Percentiles rank a stretch among this genome's conserved stretches.
Conservation (phyloP, 805 yeast genomes). For the Metschnikowia matae region DNA sequence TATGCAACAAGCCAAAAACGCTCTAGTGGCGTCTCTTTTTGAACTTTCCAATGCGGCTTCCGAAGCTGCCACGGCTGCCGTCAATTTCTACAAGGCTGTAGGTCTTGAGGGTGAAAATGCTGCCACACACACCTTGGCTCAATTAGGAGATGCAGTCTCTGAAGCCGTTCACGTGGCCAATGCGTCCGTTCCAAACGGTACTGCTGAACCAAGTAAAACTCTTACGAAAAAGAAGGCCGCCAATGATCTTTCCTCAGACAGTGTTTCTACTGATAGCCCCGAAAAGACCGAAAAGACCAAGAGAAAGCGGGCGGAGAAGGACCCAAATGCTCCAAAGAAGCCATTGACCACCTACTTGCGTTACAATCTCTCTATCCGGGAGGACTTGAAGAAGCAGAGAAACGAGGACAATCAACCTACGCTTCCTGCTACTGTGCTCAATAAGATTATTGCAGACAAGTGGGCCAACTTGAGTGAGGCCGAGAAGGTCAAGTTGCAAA, state of each 20-base stretch:
- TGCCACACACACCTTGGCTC: conserved; percentile 34
- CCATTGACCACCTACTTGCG: conserved; percentile 84
- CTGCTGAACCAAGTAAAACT: conserved; percentile 10
- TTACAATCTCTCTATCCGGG: conserved; percentile 71
- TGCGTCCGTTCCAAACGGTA: conserved; percentile 22
- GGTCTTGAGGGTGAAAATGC: conserved; percentile 42
- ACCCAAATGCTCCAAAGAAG: conserved; percentile 94
- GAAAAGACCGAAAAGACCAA: conserved; percentile 40
- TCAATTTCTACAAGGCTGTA: conserved; percentile 64
- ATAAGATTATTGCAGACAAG: conserved; percentile 69
- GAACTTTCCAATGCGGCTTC: conserved; percentile 84
- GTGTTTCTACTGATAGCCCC: conserved; percentile 3
- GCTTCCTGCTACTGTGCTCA: conserved; percentile 70
- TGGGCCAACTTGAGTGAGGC: conserved; percentile 73
- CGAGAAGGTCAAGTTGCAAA: conserved; percentile 70
- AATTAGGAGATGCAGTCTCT: conserved; percentile 24
- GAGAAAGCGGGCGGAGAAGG: conserved; percentile 51
- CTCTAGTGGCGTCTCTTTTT: conserved; percentile 70
- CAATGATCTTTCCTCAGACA: conserved; percentile 3
- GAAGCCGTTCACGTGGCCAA: conserved; percentile 39
- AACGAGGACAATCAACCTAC: conserved; percentile 53
- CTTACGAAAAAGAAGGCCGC: background rate
- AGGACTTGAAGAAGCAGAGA: conserved; percentile 66
- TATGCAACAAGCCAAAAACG: conserved; percentile 21
- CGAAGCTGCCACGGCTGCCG: conserved; percentile 76